Conservation (phyloP, 2,329 filamentous ascomycete genomes). For the Periglandula ipomoeae region DNA sequence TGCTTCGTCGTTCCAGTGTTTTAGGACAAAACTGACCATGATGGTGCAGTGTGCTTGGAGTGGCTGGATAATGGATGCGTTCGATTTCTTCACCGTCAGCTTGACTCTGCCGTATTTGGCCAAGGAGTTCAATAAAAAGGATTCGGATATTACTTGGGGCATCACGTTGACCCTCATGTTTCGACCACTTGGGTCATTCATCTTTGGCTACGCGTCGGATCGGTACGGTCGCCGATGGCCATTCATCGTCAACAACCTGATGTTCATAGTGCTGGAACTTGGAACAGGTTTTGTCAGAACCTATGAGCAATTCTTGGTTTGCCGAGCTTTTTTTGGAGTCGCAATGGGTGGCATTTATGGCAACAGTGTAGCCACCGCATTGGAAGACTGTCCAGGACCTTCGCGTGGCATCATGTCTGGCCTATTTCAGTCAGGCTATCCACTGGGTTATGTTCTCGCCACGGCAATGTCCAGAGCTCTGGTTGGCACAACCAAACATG, state of each 20-base stretch:
- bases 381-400: slow-evolving; percentile 63
- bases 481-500: slow-evolving; percentile 66
- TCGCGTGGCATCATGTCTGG: slow-evolving; percentile 67
- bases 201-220: slow-evolving; percentile 47
- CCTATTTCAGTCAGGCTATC: slow-evolving; percentile 67
- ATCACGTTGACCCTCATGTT: slow-evolving; percentile 56
- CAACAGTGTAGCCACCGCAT: slow-evolving; percentile 67
- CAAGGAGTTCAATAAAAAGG: slow-evolving; percentile 41
- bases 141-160: slow-evolving; percentile 54
- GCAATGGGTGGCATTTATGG: slow-evolving; percentile 79
- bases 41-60: slow-evolving; percentile 1
- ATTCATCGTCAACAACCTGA: slow-evolving; percentile 64
- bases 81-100: slow-evolving; percentile 59
- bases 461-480: slow-evolving; percentile 55
- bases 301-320: slow-evolving; percentile 63
- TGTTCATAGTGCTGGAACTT: slow-evolving; percentile 64
- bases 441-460: slow-evolving; percentile 53
- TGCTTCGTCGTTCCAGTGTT: no score
- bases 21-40: no score
- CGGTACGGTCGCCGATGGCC: slow-evolving; percentile 58
- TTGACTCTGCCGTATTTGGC: slow-evolving; percentile 47
- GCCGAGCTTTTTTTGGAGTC: slow-evolving; percentile 65
- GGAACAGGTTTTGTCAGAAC: slow-evolving; percentile 60
- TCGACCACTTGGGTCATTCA: slow-evolving; percentile 43
- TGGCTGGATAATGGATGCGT: slow-evolving; percentile 37